Conservation (phyloP, 345 rosid species). For the Syzygium oleosum region DNA sequence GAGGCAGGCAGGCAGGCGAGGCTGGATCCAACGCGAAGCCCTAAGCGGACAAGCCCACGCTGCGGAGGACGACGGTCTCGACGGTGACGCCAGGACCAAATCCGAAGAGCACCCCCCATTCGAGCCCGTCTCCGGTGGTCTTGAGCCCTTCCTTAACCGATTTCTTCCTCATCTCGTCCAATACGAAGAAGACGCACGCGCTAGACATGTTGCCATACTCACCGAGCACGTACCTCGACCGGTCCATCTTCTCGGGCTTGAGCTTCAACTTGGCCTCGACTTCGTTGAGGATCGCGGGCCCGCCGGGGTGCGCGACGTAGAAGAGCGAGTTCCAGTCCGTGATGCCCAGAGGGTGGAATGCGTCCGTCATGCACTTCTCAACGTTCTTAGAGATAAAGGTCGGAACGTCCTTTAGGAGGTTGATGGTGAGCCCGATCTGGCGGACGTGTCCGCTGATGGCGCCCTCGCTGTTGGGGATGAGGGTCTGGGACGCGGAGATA, state of each 20-base stretch:
- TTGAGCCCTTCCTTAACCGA: constrained; percentile 13
- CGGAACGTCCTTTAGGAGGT: constrained; percentile 38
- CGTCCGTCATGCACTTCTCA: constrained; percentile 23
- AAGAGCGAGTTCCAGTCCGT: constrained; percentile 50
- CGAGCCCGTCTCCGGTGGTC: constrained; percentile 42
- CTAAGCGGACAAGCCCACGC: constrained; percentile 1
- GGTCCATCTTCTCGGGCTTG: constrained; percentile 21
- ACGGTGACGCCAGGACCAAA: constrained; percentile 49
- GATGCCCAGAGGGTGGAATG: constrained; percentile 33
- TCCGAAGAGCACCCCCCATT: constrained; percentile 52
- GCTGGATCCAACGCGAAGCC: not conserved
- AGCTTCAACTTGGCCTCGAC: constrained; percentile 28
- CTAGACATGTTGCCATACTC: constrained; percentile 47
- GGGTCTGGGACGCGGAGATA: constrained; percentile 29
- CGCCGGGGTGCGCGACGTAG: constrained; percentile 49
- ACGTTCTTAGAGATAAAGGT: constrained; percentile 28
- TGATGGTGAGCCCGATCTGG: constrained; percentile 36
- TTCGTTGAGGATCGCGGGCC: constrained; percentile 36
- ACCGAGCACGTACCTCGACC: constrained; percentile 22
- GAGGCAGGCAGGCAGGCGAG: not conserved
- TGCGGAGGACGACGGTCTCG: constrained; percentile 43
- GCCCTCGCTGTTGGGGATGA: constrained; percentile 39
- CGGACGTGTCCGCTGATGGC: constrained; percentile 45
- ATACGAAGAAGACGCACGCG: constrained; percentile 29
- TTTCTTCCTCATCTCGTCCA: constrained; percentile 44